Percentiles rank a stretch among this genome's conserved stretches.
Evolutionary conservation across 2,329 filamentous ascomycete genomes (phyloP).

Genomic region (Claviceps sp.): DNA sequence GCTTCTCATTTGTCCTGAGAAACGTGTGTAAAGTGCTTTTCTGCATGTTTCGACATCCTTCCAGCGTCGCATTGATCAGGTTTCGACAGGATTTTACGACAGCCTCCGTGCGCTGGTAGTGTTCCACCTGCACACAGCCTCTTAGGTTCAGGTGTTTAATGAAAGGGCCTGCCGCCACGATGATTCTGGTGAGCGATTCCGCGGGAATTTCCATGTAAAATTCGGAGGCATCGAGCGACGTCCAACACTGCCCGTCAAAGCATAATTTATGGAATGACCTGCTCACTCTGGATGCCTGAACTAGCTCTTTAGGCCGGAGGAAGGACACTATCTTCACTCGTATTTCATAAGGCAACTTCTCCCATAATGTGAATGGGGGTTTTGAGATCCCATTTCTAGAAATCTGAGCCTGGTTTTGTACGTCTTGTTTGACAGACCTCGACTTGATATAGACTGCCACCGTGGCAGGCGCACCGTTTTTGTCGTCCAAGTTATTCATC

Average conservation of each 20-base stretch:
- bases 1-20: constrained; percentile 55
- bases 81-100: constrained; percentile 79
- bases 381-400: constrained; percentile 14
- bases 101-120: constrained; percentile 63
- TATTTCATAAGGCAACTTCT: constrained; percentile 67
- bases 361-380: constrained; percentile 56
- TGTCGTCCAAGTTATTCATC: constrained; percentile 34
- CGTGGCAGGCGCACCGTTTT: constrained; percentile 28
- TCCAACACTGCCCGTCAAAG: constrained; percentile 93
- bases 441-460: constrained; percentile 52
- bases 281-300: constrained; percentile 64
- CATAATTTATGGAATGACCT: constrained; percentile 70
- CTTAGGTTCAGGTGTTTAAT: constrained; percentile 80
- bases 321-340: constrained; percentile 65
- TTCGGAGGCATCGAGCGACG: constrained; percentile 65
- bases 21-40: constrained; percentile 66
- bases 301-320: constrained; percentile 66
- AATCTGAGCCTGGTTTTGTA: constrained; percentile 9
- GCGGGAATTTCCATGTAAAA: constrained; percentile 84
- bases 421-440: constrained; percentile 27
- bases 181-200: constrained; percentile 70
- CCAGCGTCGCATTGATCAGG: constrained; percentile 72
- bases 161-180: constrained; percentile 75
- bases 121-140: constrained; percentile 79
- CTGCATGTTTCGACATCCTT: constrained; percentile 79